Percentiles rank a stretch among this genome's conserved stretches.
Evolutionary conservation across 768 basidiomycete genomes (phyloP).

Genomic region (Butyriboletus loyo): DNA sequence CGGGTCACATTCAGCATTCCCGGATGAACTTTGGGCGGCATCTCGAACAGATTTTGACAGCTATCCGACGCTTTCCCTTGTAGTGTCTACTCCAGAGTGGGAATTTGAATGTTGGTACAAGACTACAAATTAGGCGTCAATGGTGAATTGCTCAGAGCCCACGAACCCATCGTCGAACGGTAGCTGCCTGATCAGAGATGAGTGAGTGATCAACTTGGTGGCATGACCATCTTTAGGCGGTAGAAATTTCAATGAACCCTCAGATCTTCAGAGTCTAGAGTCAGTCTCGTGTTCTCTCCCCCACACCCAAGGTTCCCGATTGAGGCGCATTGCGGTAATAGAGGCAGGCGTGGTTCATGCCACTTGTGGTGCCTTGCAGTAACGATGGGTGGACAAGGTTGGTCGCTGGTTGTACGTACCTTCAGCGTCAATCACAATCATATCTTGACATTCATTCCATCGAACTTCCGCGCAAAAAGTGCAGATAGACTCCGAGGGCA

Average conservation of each 20-base stretch:
- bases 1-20: not conserved
- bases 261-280: no score
- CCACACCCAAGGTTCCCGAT: not conserved
- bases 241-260: no score
- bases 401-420: not conserved
- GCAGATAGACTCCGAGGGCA: no score
- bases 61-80: not conserved
- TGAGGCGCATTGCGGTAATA: no score
- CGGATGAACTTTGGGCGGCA: not conserved
- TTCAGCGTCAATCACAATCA: not conserved
- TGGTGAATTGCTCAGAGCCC: not conserved
- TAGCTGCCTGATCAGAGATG: no score
- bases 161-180: not conserved
- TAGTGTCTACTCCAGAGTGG: not conserved
- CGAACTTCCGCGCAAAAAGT: no score
- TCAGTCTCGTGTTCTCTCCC: no score
- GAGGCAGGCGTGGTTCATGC: not conserved
- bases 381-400: not conserved
- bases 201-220: no score
- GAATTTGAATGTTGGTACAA: not conserved
- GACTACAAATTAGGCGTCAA: not conserved
- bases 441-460: no score
- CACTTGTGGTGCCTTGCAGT: not conserved
- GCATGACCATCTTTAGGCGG: no score
- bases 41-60: not conserved